Base-by-base conservation (phyloP, 2,329 filamentous ascomycete genomes). In the Phialocephala sp. region DNA sequence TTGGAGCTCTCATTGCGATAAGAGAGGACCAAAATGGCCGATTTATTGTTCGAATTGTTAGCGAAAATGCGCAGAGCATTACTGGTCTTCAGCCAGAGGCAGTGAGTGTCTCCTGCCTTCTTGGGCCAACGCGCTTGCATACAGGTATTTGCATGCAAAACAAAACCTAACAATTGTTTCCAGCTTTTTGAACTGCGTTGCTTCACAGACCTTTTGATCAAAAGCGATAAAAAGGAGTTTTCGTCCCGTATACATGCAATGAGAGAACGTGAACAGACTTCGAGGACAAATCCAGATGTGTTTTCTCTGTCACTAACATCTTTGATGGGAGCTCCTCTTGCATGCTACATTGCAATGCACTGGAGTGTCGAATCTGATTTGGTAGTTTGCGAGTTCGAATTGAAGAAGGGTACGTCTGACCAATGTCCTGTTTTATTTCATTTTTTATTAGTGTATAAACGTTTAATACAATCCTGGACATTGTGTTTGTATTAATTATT, bases 351-450 rank as follows among this genome's bases (percentile, higher is more conserved):
- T 59, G 69, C 69, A n/a, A 65, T 72, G 45, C 68, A 70, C 62
- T 58, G 58, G 22, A 68, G 63, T 47, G 43, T 35, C 32, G 61
- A 59, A 8, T 66, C 65, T 12, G 59, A 68, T 50, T 56, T 72
- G 11, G 60, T 72, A 35, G 67, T 72, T 35, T 71, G 68, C 66
- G 71, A 72, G 52, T 71, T 72, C 43, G 68, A 72, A 43, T 47
- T 62, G 32, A 62, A 66, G 50, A 55, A 62, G n/a, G 27, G 27
- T 32, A 32, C 3, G 27, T 32, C 27, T 32, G 27, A 6, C 6
- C 27, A 32, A 32, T 32, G 27, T 32, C 27, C 27, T 32, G 27
- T 6, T 32, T 32, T 32, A 32, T 6, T 6, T 32, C 27, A 3
- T 32, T 32, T 32, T 32, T 32, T 32, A n/a, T n/a, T n/a, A n/a